These are phyloP conservation scores for Oleoguttula mirabilis DNA, from an alignment of 495 filamentous ascomycete genomes.

Conservation along the genomic window DNA sequence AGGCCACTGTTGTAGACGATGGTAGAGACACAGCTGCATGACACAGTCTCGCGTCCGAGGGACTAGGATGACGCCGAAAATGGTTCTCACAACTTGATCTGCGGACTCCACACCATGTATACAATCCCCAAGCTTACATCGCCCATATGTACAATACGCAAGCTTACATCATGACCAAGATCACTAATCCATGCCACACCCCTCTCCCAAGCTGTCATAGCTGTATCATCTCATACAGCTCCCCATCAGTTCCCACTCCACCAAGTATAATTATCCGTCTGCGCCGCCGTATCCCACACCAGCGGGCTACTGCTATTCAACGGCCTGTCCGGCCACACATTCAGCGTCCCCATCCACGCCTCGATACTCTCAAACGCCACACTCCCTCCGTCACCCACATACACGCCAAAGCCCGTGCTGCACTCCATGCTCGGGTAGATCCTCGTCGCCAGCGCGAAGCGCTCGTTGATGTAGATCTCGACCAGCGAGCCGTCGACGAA, in stretches of 20 bases:
- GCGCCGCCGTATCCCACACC: constrained; percentile 28
- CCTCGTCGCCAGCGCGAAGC: constrained; percentile 29
- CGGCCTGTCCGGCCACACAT: constrained; percentile 27
- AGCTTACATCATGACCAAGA: too few species aligned
- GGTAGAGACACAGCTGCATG: too few species aligned
- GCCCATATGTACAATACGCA: too few species aligned
- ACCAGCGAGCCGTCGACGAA: constrained; percentile 29
- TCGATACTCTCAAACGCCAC: constrained; percentile 21
- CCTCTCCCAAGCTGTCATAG: too few species aligned
- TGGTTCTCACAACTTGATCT: too few species aligned
- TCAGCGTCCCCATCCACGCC: constrained; percentile 20
- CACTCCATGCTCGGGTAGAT: constrained; percentile 27
- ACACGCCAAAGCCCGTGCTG: constrained; percentile 27
- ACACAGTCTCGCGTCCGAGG: too few species aligned
- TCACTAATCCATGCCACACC: too few species aligned
- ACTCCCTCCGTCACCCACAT: constrained; percentile 19
- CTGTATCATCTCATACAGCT: not conserved
- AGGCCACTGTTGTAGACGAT: constrained; percentile 4
- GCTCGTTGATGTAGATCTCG: constrained; percentile 30
- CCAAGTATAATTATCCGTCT: constrained; percentile 32
- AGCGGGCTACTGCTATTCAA: constrained; percentile 26
- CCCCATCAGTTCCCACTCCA: constrained; percentile 25
- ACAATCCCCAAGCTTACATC: too few species aligned
- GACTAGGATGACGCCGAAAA: too few species aligned
- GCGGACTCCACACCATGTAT: too few species aligned